These are phyloP conservation scores for Cafeteria roenbergensis DNA, from an alignment of 108 stramenopile genomes.

Conservation along the genomic window DNA sequence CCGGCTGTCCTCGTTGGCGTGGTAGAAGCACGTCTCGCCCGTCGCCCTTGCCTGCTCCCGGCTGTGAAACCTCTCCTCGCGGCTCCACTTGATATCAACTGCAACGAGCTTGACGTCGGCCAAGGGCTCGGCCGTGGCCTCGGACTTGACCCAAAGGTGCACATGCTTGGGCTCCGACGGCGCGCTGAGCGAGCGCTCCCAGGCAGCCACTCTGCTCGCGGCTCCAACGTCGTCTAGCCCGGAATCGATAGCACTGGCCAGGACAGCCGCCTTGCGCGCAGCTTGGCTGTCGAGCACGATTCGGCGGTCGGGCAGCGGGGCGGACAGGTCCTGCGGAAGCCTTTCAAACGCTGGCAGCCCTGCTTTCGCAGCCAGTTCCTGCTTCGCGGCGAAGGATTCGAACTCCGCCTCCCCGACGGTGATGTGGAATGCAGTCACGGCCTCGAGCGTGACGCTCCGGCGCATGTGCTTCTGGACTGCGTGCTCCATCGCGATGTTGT, in stretches of 20 bases:
- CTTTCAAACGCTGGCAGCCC: too few species aligned
- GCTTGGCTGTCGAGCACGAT: too few species aligned
- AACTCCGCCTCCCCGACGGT: too few species aligned
- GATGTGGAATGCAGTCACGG: too few species aligned
- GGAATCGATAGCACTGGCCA: neutral
- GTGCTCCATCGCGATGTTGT: too few species aligned
- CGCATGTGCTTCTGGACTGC: too few species aligned
- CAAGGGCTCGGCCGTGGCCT: neutral
- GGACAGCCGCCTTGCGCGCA: too few species aligned
- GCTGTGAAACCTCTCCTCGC: neutral
- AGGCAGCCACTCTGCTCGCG: neutral
- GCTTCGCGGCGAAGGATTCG: too few species aligned
- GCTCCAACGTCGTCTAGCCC: neutral
- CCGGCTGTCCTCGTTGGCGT: neutral
- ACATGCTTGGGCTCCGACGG: neutral
- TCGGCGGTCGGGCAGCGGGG: too few species aligned
- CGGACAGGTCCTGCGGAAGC: too few species aligned
- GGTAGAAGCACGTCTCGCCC: neutral
- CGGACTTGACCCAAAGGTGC: neutral
- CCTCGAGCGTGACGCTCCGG: too few species aligned
- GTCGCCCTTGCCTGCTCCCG: neutral
- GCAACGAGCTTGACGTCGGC: neutral
- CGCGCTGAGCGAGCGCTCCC: neutral
- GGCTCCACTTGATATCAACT: neutral
- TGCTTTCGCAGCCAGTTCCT: too few species aligned